Percentiles rank a stretch among this genome's conserved stretches.
phyloP scores from a whole-genome alignment of 1,139 yeast species.

The Candida buenavistaensis region DNA sequence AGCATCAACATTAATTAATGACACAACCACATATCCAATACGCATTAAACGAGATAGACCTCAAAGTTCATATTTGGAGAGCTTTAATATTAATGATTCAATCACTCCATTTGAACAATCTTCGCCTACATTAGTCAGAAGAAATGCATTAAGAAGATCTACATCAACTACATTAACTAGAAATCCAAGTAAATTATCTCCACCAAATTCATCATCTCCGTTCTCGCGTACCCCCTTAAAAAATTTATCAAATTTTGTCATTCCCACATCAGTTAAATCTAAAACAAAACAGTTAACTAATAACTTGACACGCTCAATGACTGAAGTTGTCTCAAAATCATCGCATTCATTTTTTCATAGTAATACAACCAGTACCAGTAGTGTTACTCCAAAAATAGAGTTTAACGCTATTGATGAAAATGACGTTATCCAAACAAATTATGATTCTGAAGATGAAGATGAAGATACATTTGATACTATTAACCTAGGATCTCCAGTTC shows the following conservation, averaged over 20 bases:
- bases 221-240: slow-evolving; percentile 26
- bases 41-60: slow-evolving; percentile 9
- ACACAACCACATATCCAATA: neutral
- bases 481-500: slow-evolving; percentile 14
- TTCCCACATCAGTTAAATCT: slow-evolving; percentile 18
- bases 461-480: slow-evolving; percentile 20
- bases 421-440: slow-evolving; percentile 8
- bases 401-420: slow-evolving; percentile 8
- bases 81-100: neutral
- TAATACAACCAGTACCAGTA: no score
- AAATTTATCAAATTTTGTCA: slow-evolving; percentile 27
- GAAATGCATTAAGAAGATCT: slow-evolving; percentile 1
- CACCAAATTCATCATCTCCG: neutral
- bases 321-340: slow-evolving; percentile 23
- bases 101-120: neutral
- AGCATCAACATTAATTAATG: neutral
- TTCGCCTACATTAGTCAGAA: slow-evolving; percentile 1
- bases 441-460: slow-evolving; percentile 5
- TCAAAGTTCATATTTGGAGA: slow-evolving; percentile 5
- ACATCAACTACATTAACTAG: neutral
- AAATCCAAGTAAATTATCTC: neutral
- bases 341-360: slow-evolving; percentile 13
- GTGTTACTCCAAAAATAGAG: slow-evolving; percentile 2
- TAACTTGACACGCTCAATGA: slow-evolving; percentile 22
- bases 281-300: slow-evolving; percentile 16